These are phyloP conservation scores for Athelia psychrophila DNA, from an alignment of 1,284 basidiomycete genomes.

Conservation along the genomic window DNA sequence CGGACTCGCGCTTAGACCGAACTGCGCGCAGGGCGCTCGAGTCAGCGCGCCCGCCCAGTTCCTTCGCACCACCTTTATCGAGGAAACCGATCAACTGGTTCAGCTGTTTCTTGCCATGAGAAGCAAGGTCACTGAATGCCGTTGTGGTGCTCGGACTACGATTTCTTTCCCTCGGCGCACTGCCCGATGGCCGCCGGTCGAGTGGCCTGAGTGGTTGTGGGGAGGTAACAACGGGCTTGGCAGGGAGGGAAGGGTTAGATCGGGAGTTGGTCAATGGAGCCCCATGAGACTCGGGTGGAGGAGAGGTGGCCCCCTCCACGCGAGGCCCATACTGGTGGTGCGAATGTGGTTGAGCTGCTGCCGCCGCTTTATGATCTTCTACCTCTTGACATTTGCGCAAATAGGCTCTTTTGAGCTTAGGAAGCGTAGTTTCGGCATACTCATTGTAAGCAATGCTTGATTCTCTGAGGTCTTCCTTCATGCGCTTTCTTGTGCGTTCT, in stretches of 20 bases:
- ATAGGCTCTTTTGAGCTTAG: conserved; percentile 77
- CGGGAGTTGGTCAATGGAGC: conserved; percentile 30
- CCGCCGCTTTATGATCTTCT: conserved; percentile 66
- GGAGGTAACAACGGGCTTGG: conserved; percentile 48
- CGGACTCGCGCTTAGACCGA: conserved; percentile 85
- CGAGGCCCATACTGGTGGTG: conserved; percentile 20
- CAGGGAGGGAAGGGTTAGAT: conserved; percentile 28
- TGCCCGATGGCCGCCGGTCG: conserved; percentile 69
- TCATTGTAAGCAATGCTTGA: conserved; percentile 73
- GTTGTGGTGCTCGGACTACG: conserved; percentile 70
- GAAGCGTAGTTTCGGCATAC: conserved; percentile 72
- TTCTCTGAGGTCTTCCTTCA: conserved; percentile 84
- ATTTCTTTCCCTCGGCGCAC: conserved; percentile 49
- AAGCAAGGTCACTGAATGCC: conserved; percentile 72
- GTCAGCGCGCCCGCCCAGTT: conserved; percentile 45
- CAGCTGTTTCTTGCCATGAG: conserved; percentile 80
- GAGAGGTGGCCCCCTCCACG: conserved; percentile 4
- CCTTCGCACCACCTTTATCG: conserved; percentile 65
- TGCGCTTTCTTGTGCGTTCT: conserved; percentile 83
- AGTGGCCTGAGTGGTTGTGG: conserved; percentile 71
- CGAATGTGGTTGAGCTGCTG: conserved; percentile 30
- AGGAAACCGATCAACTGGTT: conserved; percentile 77
- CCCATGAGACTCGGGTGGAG: conserved; percentile 25
- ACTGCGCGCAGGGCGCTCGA: conserved; percentile 68
- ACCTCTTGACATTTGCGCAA: conserved; percentile 79